Evolutionary conservation across 257 asterid species (phyloP), one percentile per base, ranked within the genome.

Genomic region (Craterostigma plantagineum): DNA sequence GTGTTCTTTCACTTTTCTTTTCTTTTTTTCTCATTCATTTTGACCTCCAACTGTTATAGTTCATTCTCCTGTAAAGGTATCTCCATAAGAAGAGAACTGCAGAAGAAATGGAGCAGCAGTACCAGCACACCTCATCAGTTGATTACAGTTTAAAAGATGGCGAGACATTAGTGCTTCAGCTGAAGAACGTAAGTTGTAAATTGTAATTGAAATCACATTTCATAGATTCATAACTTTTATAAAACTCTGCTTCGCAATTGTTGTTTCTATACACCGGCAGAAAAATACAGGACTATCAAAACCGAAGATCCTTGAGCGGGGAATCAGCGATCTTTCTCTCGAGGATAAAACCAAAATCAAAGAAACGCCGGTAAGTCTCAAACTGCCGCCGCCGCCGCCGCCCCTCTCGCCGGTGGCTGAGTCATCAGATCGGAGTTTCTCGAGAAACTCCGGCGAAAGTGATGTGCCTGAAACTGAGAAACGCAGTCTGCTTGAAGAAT

Each of bases 131-230:
- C 46, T 72, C 87, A 38, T 77, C 94, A 41, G 71, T 70, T 49
- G 99, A 90, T 66, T 90, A 90, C 59, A 90, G 96, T 59, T 61
- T 90, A 42, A 90, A 90, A 71, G 99, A 90, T 16, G 99, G 99
- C 58, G 94, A 83, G 59, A 83, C 95, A 42, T 53, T 90, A 35
- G 82, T 76, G 49, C 94, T 90, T 57, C 91, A 90, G 65, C 54
- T 90, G 30, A 90, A 79, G 61, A 79, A 64, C 52, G 99, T 83
- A 65, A 63, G 53, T 48, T 45, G 10, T n/a, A n/a, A n/a, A n/a
- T n/a, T n/a, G n/a, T 46, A 33, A 17, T 35, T n/a, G 42, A 45
- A 54, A 2, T 9, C 45, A n/a, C 2, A 12, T 7, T 40, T 40
- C 9, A 1, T n/a, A n/a, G n/a, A 14, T 10, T 15, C 33, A 3